These are phyloP conservation scores for Globisporangium paroecandrum DNA, from an alignment of 352 stramenopile species.

Conservation along the genomic window DNA sequence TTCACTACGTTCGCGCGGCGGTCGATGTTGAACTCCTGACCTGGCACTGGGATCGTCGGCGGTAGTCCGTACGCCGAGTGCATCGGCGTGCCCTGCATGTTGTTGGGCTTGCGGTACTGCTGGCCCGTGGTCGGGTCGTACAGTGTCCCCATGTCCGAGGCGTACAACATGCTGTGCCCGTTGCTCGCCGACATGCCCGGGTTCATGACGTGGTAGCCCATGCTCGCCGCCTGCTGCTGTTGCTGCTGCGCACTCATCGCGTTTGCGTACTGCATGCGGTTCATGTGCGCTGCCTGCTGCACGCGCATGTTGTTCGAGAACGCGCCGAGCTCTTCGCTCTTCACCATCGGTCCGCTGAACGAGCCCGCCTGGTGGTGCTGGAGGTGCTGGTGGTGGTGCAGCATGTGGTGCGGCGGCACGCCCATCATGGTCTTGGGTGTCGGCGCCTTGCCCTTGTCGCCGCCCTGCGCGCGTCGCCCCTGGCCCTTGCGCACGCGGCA, in stretches of 20 bases:
- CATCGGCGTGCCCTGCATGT: conserved; percentile 23
- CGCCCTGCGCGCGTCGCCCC: conserved; percentile 32
- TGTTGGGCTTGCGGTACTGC: conserved; percentile 41
- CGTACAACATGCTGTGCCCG: conserved; percentile 36
- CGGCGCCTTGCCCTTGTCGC: conserved; percentile 38
- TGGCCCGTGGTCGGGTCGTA: conserved; percentile 54
- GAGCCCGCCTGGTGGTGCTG: conserved; percentile 7
- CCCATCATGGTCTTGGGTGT: conserved; percentile 22
- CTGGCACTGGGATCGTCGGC: conserved; percentile 17
- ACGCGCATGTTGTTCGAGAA: conserved; percentile 43
- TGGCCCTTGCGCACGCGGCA: conserved; percentile 75
- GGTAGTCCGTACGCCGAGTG: conserved; percentile 34
- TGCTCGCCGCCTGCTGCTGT: conserved; percentile 22
- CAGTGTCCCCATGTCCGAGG: conserved; percentile 34
- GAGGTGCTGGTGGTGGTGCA: conserved; percentile 14
- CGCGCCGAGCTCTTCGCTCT: conserved; percentile 59
- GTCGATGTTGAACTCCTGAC: conserved; percentile 40
- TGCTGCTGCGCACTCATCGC: conserved; percentile 27
- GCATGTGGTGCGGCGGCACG: conserved; percentile 16
- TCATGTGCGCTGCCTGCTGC: conserved; percentile 36
- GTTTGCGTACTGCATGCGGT: conserved; percentile 16
- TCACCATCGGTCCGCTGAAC: conserved; percentile 55
- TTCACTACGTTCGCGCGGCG: conserved; percentile 41
- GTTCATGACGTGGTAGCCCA: conserved; percentile 23
- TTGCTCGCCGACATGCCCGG: conserved; percentile 7